Conservation (phyloP, 495 filamentous ascomycete species). For the Penicillium paxilli region DNA sequence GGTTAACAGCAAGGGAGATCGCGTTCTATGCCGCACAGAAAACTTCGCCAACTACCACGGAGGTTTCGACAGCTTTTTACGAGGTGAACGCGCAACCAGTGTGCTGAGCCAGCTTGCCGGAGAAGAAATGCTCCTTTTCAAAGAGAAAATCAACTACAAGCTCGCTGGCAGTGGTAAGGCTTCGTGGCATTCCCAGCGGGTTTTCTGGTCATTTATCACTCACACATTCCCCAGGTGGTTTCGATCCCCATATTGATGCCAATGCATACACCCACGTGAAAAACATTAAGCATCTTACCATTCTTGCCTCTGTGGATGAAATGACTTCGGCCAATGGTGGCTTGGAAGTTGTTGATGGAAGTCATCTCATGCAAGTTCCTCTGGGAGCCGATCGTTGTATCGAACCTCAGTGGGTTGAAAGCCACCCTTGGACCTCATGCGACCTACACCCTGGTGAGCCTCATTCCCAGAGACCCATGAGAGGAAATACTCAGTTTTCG, state of each 20-base stretch:
- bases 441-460: conserved; percentile 36
- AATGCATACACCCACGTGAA: conserved; percentile 50
- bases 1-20: conserved; percentile 39
- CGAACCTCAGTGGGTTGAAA: conserved; percentile 35
- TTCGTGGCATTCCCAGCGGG: too few species aligned
- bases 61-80: conserved; percentile 40
- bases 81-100: conserved; percentile 34
- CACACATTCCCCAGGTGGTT: conserved; percentile 26
- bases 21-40: conserved; percentile 46
- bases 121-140: conserved; percentile 50
- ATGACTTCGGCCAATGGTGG: conserved; percentile 43
- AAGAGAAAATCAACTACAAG: conserved; percentile 52
- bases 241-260: conserved; percentile 46
- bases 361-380: conserved; percentile 40
- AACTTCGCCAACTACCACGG: conserved; percentile 47
- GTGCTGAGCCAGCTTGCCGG: conserved; percentile 37
- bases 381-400: conserved; percentile 43
- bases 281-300: conserved; percentile 46
- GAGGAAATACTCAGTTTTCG: not conserved
- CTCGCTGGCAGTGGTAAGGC: conserved; percentile 37
- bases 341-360: conserved; percentile 44
- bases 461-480: not conserved
- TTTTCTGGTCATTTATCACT: too few species aligned
- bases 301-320: conserved; percentile 42
- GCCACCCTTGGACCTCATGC: conserved; percentile 40